Evolutionary conservation across 768 basidiomycete genomes (phyloP), one percentile per base, ranked within the genome.

Genomic region (Lactarius hatsudake): DNA sequence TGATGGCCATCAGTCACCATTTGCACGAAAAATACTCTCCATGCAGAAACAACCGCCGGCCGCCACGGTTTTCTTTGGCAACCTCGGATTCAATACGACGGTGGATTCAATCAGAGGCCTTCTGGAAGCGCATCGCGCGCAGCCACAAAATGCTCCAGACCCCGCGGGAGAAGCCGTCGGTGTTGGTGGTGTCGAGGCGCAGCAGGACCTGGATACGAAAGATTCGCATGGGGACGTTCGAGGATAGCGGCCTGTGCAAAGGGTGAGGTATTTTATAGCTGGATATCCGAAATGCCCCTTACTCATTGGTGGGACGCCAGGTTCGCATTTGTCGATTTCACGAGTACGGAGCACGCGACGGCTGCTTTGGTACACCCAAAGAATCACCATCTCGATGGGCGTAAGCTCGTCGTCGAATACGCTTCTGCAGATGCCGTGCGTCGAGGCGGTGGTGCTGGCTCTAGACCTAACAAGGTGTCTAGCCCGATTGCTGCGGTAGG

Each of bases 281-380:
- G 5, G 28, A 36, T 12, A n/a, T 2, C 26, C 51, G 2, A 38
- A 28, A 18, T 20, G 10, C 62, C 26, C n/a, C 59, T 59, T 32
- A 59, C 40, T 32, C 38, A 57, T 40, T 38, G 34, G 28, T 32
- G 17, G 20, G 42, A 51, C 57, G 43, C 38, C 7, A 98, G 96
- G 18, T 98, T 93, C 79, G 94, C 92, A 0, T 98, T 98, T 74
- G 84, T 96, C 63, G 97, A 99, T 76, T 99, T 98, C 75, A 83
- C 85, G 59, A 84, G 83, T 26, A 82, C 82, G 2, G 88, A 92
- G 66, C 83, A 90, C 66, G 94, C 96, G 13, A 97, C 94, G 0
- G 80, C 84, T 13, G 90, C 87, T 1, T 85, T 99, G 54, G 83
- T 88, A 71, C 93, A 97, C 72, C 84, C 88, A 61, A 86, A 87